Conservation (phyloP, 1,284 basidiomycete species). For the Macrocystidia cucumis region DNA sequence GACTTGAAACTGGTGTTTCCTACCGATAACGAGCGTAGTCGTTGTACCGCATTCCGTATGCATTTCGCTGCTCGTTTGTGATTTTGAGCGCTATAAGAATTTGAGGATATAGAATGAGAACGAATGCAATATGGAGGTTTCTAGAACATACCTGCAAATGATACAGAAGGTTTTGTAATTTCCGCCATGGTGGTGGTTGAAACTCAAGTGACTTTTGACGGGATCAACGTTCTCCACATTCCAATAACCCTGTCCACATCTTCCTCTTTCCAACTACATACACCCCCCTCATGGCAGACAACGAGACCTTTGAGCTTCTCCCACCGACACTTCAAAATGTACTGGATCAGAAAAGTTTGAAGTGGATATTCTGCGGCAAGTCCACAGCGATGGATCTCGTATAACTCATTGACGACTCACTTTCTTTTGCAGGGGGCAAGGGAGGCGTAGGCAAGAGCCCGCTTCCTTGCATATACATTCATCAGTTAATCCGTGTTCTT, state of each 20-base stretch:
- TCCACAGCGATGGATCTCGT: slow-evolving; percentile 14
- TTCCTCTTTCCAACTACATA: background rate
- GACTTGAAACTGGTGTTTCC: slow-evolving; percentile 7
- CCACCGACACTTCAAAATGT: slow-evolving; percentile 85
- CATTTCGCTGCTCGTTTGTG: slow-evolving; percentile 83
- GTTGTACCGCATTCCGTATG: slow-evolving; percentile 86
- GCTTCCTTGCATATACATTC: slow-evolving; percentile 1
- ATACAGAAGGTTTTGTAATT: slow-evolving; percentile 16
- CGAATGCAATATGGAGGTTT: slow-evolving; percentile 1
- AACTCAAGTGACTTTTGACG: background rate
- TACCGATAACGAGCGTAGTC: slow-evolving; percentile 83
- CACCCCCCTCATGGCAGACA: slow-evolving; percentile 29
- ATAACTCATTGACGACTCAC: slow-evolving; percentile 11
- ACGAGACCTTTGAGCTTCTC: too few species aligned
- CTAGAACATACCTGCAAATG: slow-evolving; percentile 25
- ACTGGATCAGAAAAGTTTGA: slow-evolving; percentile 81
- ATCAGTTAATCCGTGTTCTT: slow-evolving; percentile 7
- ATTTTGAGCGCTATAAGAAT: slow-evolving; percentile 60
- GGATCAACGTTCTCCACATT: background rate
- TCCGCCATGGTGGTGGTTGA: slow-evolving; percentile 19
- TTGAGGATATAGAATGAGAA: background rate
- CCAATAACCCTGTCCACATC: background rate
- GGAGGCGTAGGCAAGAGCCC: slow-evolving; percentile 79
- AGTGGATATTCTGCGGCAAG: slow-evolving; percentile 95
- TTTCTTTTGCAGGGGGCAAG: slow-evolving; percentile 67